These are phyloP conservation scores for Starmerella khaoyaiensis DNA, from an alignment of 805 yeast species.

Conservation along the genomic window DNA sequence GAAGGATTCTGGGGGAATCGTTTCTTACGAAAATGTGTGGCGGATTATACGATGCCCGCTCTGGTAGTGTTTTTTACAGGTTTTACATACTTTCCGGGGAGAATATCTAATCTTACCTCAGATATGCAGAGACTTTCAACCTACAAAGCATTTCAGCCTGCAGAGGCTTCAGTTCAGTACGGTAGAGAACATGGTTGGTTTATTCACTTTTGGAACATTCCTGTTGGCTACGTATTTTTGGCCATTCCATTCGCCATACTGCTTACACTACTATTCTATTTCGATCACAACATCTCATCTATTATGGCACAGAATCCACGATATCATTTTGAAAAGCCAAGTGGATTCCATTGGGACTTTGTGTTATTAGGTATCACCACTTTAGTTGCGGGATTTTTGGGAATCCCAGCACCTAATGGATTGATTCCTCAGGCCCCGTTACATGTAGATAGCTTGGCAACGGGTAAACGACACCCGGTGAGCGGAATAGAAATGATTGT, in stretches of 20 bases:
- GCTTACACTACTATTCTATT: conserved; percentile 72
- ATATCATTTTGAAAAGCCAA: conserved; percentile 72
- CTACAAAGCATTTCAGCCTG: conserved; percentile 63
- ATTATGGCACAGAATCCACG: conserved; percentile 79
- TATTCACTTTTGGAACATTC: conserved; percentile 60
- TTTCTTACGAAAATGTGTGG: conserved; percentile 50
- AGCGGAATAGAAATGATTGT: conserved; percentile 38
- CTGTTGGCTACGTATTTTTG: conserved; percentile 65
- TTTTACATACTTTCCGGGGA: conserved; percentile 82
- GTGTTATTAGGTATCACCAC: conserved; percentile 74
- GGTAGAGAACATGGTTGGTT: conserved; percentile 51
- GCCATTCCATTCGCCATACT: conserved; percentile 89
- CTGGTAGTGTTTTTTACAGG: conserved; percentile 85
- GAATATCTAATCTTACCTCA: conserved; percentile 36
- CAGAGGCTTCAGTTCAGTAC: conserved; percentile 28
- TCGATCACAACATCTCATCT: conserved; percentile 91
- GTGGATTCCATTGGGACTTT: conserved; percentile 88
- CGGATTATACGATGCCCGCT: conserved; percentile 77
- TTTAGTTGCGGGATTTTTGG: conserved; percentile 73
- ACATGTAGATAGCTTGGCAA: conserved; percentile 63
- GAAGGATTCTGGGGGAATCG: conserved; percentile 50
- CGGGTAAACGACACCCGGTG: conserved; percentile 23
- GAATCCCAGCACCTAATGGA: conserved; percentile 94
- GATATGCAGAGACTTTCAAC: conserved; percentile 53
- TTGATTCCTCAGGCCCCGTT: conserved; percentile 94